Base-by-base conservation (phyloP, 345 rosid genomes). In the Acer yangbiense region DNA sequence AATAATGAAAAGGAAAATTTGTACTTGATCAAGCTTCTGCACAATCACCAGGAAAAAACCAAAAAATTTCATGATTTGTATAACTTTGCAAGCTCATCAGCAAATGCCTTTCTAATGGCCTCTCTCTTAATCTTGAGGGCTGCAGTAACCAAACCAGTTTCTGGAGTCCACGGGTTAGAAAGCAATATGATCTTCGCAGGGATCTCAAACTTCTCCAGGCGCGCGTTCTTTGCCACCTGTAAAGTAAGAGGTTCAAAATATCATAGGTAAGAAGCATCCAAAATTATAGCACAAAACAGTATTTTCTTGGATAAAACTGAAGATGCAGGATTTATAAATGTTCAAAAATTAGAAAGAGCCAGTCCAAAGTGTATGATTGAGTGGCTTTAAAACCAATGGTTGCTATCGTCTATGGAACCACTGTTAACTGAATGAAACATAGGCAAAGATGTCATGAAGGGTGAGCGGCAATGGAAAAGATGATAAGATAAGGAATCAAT, bases 91-190 rank as follows among this genome's bases (percentile, higher is more conserved):
- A 94, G 98, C 13, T 91, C 94, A 32, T 91, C 93, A 12, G 92
- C 87, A 83, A 85, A 94, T 57, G 92, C 89, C 79, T 86, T 93
- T 81, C 88, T 93, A 54, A 94, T 83, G 55, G 83, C 84, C 75
- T 95, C 97, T 83, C 98, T 89, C 90, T 95, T 95, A 77, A 94
- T 81, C 97, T 94, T 95, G 71, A 95, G 86, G 68, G 99, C 99
- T 70, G 97, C 96, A 8, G 99, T 96, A 39, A 90, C 97, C 35
- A 96, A 85, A 9, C 99, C 98, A n/a, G 95, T 81, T 68, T 94
- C 98, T 32, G 99, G 98, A 29, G 97, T 94, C 99, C 99, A 96
- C 17, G 94, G 91, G 57, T 88, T 74, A n/a, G 90, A 83, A 73
- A 92, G 85, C 87, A 96, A 67, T 75, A 89, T 96, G 64, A 96